Evolutionary conservation across 139 green algal genomes (phyloP).

Genomic region (Coelastrella sp.): DNA sequence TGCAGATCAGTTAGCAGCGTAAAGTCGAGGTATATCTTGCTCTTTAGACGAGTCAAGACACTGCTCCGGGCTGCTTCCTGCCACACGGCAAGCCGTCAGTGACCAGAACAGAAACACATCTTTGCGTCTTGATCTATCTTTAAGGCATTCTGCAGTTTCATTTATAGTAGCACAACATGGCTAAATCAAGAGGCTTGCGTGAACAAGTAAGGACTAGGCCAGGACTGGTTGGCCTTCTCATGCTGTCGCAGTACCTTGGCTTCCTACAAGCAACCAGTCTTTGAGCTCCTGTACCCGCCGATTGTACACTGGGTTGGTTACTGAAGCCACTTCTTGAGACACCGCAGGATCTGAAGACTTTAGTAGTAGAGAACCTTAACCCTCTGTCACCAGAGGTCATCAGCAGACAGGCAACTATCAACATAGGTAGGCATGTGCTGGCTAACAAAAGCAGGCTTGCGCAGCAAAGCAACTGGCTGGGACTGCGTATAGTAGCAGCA

Average conservation of each 20-base stretch:
- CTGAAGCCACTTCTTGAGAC: too few species aligned
- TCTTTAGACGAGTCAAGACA: too few species aligned
- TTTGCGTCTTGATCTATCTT: too few species aligned
- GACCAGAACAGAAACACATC: background rate
- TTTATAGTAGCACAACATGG: slow-evolving; percentile 20
- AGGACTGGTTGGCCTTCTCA: background rate
- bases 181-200: slow-evolving; percentile 46
- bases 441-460: too few species aligned
- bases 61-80: background rate
- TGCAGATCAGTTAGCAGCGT: too few species aligned
- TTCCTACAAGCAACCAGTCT: too few species aligned
- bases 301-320: too few species aligned
- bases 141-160: background rate
- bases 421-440: slow-evolving; percentile 86
- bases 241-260: background rate
- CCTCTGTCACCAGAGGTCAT: slow-evolving; percentile 99
- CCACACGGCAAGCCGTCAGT: slow-evolving; percentile 1
- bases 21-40: too few species aligned
- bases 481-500: background rate
- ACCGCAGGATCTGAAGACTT: slow-evolving; percentile 87
- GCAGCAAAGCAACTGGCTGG: background rate
- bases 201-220: slow-evolving; percentile 38
- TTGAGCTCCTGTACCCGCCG: background rate
- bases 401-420: slow-evolving; percentile 98
- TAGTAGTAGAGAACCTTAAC: slow-evolving; percentile 90